Evolutionary conservation across 148 eudicot genomes (phyloP).

Genomic region (Rhododendron simsii): DNA sequence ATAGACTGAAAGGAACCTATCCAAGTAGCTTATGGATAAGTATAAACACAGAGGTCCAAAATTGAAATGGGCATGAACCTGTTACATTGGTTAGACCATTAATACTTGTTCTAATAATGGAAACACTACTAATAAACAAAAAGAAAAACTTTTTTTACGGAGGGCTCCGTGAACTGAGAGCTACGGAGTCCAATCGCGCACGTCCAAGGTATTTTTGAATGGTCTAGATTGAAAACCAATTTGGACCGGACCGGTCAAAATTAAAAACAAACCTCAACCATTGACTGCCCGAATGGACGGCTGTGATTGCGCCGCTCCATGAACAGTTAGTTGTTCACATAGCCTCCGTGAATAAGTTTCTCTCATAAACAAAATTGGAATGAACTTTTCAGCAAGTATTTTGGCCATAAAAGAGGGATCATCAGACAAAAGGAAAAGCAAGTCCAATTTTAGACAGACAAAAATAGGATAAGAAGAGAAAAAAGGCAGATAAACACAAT

Average conservation of each 20-base stretch:
- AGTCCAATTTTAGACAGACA: slow-evolving; percentile 23
- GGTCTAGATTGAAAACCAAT: too few relatives aligned
- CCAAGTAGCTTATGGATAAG: slow-evolving; percentile 67
- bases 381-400: neutral
- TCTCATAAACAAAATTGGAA: neutral
- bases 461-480: neutral
- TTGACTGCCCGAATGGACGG: too few relatives aligned
- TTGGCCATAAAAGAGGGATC: neutral
- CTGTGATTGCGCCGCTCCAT: too few relatives aligned
- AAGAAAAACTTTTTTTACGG: neutral
- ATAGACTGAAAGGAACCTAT: slow-evolving; percentile 62
- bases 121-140: neutral
- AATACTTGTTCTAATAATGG: neutral
- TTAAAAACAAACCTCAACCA: too few relatives aligned
- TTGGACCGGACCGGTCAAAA: too few relatives aligned
- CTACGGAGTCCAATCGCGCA: too few relatives aligned
- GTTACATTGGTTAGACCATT: slow-evolving; percentile 23
- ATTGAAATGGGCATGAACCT: slow-evolving; percentile 67
- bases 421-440: slow-evolving; percentile 14
- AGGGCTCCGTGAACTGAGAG: too few relatives aligned
- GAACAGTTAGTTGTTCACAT: too few relatives aligned
- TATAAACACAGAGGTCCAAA: slow-evolving; percentile 69
- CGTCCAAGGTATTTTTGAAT: too few relatives aligned
- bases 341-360: too few relatives aligned
- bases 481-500: neutral